Percentiles rank a stretch among this genome's conserved stretches.
These are phyloP conservation scores for Coniferiporia weirii DNA, from an alignment of 1,284 basidiomycete species.

Conservation along the genomic window DNA sequence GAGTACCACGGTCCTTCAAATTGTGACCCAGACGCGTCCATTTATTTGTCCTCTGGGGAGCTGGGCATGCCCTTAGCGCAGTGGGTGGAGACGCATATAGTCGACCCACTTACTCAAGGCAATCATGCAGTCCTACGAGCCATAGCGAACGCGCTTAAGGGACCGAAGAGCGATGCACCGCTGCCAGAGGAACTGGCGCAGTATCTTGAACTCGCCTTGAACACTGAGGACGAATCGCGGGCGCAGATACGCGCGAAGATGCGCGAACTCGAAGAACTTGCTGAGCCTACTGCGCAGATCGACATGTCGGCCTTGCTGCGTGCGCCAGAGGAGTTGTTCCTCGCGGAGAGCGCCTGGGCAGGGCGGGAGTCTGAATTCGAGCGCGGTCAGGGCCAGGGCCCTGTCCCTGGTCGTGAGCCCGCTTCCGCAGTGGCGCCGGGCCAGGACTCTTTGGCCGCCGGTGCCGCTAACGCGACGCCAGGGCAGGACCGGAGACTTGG, in stretches of 20 bases:
- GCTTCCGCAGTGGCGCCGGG: not conserved
- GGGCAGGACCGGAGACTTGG: slow-evolving; percentile 3
- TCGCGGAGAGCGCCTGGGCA: slow-evolving; percentile 58
- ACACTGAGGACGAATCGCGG: slow-evolving; percentile 25
- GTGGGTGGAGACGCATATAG: slow-evolving; percentile 53
- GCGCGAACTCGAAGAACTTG: slow-evolving; percentile 37
- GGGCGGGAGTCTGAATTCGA: slow-evolving; percentile 31
- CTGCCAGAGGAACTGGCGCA: slow-evolving; percentile 4
- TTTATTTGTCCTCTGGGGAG: slow-evolving; percentile 4
- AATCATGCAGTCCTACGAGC: slow-evolving; percentile 36
- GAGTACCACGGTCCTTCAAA: slow-evolving; percentile 20
- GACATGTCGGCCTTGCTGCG: slow-evolving; percentile 65
- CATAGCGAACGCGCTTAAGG: slow-evolving; percentile 22
- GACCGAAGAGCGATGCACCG: slow-evolving; percentile 14
- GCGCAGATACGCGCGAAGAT: slow-evolving; percentile 41
- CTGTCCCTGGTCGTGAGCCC: too few species aligned
- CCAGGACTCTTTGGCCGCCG: not conserved
- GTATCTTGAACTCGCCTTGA: slow-evolving; percentile 18
- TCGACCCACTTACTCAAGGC: slow-evolving; percentile 60
- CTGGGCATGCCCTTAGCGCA: slow-evolving; percentile 46
- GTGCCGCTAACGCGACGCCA: not conserved
- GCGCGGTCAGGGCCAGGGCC: not conserved
- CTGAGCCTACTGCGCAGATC: slow-evolving; percentile 40
- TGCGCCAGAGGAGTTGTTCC: slow-evolving; percentile 55
- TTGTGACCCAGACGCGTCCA: slow-evolving; percentile 10